Evolutionary conservation across 208 protist genomes (phyloP), one percentile per base, ranked within the genome.

Genomic region (Tetramitus jugosus): DNA sequence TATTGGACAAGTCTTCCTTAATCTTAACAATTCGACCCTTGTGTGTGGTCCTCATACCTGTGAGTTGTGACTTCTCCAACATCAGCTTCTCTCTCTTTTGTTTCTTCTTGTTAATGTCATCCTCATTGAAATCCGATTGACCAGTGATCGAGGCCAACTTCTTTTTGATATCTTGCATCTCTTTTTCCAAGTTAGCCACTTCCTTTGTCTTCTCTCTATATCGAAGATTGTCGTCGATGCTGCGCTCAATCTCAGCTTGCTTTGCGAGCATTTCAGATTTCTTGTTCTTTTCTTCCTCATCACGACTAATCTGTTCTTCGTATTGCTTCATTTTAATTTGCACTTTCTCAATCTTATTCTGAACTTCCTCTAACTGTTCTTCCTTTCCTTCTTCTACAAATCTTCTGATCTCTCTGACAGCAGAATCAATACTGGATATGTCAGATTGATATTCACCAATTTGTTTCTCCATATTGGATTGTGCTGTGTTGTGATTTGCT

Each of bases 151-250:
- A 23, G 35, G 39, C 7, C 10, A 31, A 31, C 29, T 62, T 23
- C 4, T 62, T 23, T n/a, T 62, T 62, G 1, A 74, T 31, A 1
- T 74, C 53, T 45, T 10, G 8, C 4, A 74, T 53, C 37, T 49
- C 3, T 39, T 62, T 52, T 53, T 26, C 20, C 7, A 33, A 49
- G 10, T 26, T 1, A 31, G 3, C 53, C 42, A 74, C 33, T 74
- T 74, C 74, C 20, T 62, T 68, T 10, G 49, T 65, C 23, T 77
- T 68, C 39, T 37, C 1, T 56, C 61, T 29, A 37, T 69, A 77
- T 53, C 17, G 33, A 2, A 56, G 0, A 62, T 69, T 77, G 20
- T 29, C 45, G 33, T 56, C 39, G 4, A 69, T 65, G 23, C 62
- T 65, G 10, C 26, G 17, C 39, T 65, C 33, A 42, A 77, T 62